Conservation (phyloP, 2,329 filamentous ascomycete species). For the Diplodia mutila region DNA sequence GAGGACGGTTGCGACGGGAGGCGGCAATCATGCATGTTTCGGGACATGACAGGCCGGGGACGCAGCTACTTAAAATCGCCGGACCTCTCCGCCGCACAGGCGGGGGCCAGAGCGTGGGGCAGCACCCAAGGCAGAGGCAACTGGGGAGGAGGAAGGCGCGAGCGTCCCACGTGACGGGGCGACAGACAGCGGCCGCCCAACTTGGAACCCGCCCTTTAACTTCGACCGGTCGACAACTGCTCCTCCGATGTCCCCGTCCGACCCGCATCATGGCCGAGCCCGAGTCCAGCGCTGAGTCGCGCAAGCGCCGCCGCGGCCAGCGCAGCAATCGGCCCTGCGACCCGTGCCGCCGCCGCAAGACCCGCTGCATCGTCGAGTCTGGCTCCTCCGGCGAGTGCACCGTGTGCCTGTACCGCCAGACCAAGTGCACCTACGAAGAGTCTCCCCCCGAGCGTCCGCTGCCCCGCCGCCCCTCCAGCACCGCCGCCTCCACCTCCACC, state of each 20-base stretch:
- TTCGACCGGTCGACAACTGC: background rate
- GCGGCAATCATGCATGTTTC: constrained; percentile 3
- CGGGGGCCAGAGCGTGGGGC: background rate
- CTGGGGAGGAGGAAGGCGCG: background rate
- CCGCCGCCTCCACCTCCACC: background rate
- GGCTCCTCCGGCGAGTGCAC: constrained; percentile 21
- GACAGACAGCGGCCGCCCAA: background rate
- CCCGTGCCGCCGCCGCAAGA: constrained; percentile 27
- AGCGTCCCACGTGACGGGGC: constrained; percentile 15
- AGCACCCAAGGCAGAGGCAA: background rate
- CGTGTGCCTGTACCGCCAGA: constrained; percentile 23
- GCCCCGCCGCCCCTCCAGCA: constrained; percentile 9
- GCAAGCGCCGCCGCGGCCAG: constrained; percentile 18
- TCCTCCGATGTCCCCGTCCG: background rate
- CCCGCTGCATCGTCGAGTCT: constrained; percentile 26
- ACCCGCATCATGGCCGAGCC: constrained; percentile 14
- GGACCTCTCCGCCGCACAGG: constrained; percentile 5
- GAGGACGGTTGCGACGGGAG: constrained; percentile 1
- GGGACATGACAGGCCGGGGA: background rate
- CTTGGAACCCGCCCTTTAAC: background rate
- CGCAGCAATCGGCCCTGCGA: constrained; percentile 27
- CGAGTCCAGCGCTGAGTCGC: constrained; percentile 12
- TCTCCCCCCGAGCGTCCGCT: constrained; percentile 16
- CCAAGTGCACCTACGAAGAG: constrained; percentile 21
- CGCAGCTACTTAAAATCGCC: background rate